Evolutionary conservation across 2,329 filamentous ascomycete genomes (phyloP).

Genomic region (Colletotrichum sansevieriae): DNA sequence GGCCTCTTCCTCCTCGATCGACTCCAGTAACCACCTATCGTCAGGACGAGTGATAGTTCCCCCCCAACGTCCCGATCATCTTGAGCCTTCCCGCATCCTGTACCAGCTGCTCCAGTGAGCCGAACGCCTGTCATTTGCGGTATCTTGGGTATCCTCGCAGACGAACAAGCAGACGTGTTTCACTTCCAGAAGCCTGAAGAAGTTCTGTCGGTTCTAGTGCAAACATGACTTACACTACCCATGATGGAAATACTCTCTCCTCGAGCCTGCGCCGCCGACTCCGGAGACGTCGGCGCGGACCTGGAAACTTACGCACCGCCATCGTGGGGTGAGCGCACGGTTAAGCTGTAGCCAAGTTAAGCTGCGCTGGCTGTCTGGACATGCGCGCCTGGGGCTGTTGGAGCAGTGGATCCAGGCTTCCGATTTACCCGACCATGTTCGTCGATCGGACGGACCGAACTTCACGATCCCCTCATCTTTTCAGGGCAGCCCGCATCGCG

Average conservation of each 20-base stretch:
- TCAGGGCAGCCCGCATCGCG: slow-evolving; percentile 35
- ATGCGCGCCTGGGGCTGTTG: background rate
- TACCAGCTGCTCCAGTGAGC: background rate
- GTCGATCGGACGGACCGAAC: slow-evolving; percentile 36
- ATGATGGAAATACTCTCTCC: background rate
- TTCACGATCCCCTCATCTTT: slow-evolving; percentile 35
- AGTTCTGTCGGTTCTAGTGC: no score
- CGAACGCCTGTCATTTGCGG: slow-evolving; percentile 7
- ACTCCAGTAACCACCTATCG: background rate
- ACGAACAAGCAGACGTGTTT: no score
- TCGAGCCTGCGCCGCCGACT: background rate
- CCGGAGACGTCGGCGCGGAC: background rate
- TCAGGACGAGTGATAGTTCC: background rate
- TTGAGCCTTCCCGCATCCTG: background rate
- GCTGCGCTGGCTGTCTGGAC: no score
- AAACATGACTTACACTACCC: background rate
- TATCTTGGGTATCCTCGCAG: no score
- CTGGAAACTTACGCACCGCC: background rate
- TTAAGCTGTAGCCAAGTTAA: background rate
- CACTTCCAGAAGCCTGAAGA: no score
- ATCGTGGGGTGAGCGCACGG: background rate
- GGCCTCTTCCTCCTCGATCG: background rate
- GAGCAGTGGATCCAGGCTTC: slow-evolving; percentile 19
- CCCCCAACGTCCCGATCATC: background rate
- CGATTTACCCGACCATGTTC: slow-evolving; percentile 28